Base-by-base conservation (phyloP, 306 rosid genomes). In the Vigna mungo region DNA sequence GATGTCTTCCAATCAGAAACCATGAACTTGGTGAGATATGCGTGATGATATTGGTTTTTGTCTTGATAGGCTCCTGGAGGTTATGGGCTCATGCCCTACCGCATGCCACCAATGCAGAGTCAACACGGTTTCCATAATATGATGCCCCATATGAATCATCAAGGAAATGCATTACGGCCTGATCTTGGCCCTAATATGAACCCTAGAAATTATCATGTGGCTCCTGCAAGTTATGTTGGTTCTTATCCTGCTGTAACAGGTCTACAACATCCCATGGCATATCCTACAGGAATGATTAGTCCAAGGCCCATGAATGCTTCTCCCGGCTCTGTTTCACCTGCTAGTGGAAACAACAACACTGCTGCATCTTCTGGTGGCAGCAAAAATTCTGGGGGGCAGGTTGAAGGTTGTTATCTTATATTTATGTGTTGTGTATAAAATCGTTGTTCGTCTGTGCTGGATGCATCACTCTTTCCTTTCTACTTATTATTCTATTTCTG, bases 1-100 rank as follows among this genome's bases (percentile, higher is more conserved):
- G 52, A 14, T 68, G 74, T 51, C 78, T 3, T 68, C 18, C 41
- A 32, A 58, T 77, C 9, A 32, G 69, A 83, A 72, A 56, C 36
- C 30, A 36, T 74, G 49, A 47, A 27, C 46, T 3, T 77, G 54
- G 54, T 62, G 43, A 71, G 76, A 39, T 70, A 17, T 72, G 9
- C 73, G 47, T 80, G 74, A 79, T 76, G 62, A 58, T 81, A 25
- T 62, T 78, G 58, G 30, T 68, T 18, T 21, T 80, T 82, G 65
- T 74, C 79, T 81, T 66, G 68, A 80, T 83, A 96, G 99, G 92
- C 93, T 78, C 90, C 96, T 54, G 98, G 90, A 64, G 82, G 87
- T 65, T 93, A 93, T 75, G 98, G 98, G 72, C 84, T 89, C 34
- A 80, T 96, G 98, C 98, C 87, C 13, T 96, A 92, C 85, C 99